Evolutionary conservation across 805 yeast genomes (phyloP).

Genomic region (Candida mattraensis): DNA sequence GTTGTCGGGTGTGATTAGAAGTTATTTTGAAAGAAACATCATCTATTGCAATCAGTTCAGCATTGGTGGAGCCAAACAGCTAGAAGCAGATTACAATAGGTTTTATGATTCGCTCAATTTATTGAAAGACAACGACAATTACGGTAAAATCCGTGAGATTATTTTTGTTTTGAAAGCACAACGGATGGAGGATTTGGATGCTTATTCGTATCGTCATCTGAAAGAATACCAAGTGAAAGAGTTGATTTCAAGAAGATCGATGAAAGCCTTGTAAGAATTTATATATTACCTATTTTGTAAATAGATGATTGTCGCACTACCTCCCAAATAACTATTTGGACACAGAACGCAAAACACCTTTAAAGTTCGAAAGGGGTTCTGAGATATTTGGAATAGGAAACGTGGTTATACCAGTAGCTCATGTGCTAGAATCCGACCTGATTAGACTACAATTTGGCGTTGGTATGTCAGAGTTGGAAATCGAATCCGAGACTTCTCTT

Average conservation of each 20-base stretch:
- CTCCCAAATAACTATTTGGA: too few species aligned
- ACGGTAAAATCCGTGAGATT: slow-evolving; percentile 22
- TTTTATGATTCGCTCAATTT: slow-evolving; percentile 31
- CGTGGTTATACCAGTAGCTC: too few species aligned
- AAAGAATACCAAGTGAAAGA: slow-evolving; percentile 17
- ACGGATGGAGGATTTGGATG: not conserved
- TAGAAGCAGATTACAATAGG: slow-evolving; percentile 32
- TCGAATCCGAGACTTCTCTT: too few species aligned
- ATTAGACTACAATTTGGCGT: not conserved
- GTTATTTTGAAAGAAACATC: slow-evolving; percentile 39
- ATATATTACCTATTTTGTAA: not conserved
- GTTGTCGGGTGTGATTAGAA: slow-evolving; percentile 32
- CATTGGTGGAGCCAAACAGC: slow-evolving; percentile 34
- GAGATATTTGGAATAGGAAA: too few species aligned
- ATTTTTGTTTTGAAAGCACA: slow-evolving; percentile 13
- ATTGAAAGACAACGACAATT: slow-evolving; percentile 22
- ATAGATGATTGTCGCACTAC: not conserved
- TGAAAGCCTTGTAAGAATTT: not conserved
- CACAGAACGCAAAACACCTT: too few species aligned
- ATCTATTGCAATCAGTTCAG: slow-evolving; percentile 39
- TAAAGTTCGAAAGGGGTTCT: too few species aligned
- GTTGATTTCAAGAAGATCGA: slow-evolving; percentile 14
- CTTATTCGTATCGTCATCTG: slow-evolving; percentile 4
- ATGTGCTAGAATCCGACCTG: too few species aligned
- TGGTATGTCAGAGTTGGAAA: too few species aligned